These are phyloP conservation scores for Blumeriella jaapii DNA, from an alignment of 2,329 filamentous ascomycete species.

Conservation along the genomic window DNA sequence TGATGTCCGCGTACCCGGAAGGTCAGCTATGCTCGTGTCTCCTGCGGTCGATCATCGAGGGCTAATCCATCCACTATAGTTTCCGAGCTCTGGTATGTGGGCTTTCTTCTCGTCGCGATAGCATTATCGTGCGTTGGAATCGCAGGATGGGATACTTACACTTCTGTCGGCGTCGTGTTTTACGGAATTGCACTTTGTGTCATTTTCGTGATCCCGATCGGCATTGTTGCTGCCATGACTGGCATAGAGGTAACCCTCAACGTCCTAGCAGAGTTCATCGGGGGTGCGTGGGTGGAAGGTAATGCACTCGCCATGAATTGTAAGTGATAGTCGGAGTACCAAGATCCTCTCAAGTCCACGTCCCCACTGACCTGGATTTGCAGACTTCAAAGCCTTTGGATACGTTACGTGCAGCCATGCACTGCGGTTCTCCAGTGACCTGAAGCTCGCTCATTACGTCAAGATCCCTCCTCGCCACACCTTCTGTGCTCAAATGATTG, in stretches of 20 bases:
- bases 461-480: conserved; percentile 37
- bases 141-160: conserved; percentile 38
- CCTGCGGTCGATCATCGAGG: background rate
- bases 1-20: conserved; percentile 37
- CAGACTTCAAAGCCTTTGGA: conserved; percentile 67
- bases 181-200: conserved; percentile 24
- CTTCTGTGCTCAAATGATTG: conserved; percentile 37
- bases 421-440: conserved; percentile 35
- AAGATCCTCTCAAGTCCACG: too few relatives aligned
- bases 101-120: conserved; percentile 33
- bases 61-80: conserved; percentile 13
- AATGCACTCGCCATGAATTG: conserved; percentile 45
- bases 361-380: too few relatives aligned
- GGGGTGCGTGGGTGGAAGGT: conserved; percentile 57
- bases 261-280: conserved; percentile 59
- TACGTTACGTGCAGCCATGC: conserved; percentile 36
- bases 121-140: conserved; percentile 37
- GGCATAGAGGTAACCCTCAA: conserved; percentile 46
- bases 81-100: conserved; percentile 43
- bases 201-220: conserved; percentile 27
- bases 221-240: conserved; percentile 34
- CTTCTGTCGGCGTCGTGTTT: conserved; percentile 30
- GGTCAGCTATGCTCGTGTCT: conserved; percentile 1
- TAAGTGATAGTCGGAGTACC: background rate
- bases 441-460: conserved; percentile 40